These are phyloP conservation scores for Cruciata laevipes DNA, from an alignment of 257 asterid genomes.

Conservation along the genomic window DNA sequence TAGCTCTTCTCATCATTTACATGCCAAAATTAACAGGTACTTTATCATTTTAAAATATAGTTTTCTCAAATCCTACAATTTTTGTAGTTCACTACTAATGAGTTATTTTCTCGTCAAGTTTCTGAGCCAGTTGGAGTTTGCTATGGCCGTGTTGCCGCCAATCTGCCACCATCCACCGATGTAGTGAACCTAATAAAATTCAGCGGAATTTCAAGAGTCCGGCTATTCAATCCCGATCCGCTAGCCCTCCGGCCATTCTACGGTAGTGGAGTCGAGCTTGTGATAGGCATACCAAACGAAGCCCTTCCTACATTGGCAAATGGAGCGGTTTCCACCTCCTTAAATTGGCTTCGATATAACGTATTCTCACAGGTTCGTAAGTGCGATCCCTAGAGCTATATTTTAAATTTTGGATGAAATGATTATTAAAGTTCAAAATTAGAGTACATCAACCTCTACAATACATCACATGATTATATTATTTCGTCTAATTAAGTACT, in stretches of 20 bases:
- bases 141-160: conserved; percentile 49
- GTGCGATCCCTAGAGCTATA: not conserved
- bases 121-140: conserved; percentile 66
- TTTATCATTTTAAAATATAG: too few species aligned
- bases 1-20: not conserved
- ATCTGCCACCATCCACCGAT: conserved; percentile 44
- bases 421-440: too few species aligned
- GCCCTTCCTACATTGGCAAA: conserved; percentile 56
- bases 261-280: conserved; percentile 46
- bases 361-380: conserved; percentile 33
- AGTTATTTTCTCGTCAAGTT: conserved; percentile 6
- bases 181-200: conserved; percentile 39
- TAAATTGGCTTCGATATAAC: conserved; percentile 47
- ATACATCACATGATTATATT: too few species aligned
- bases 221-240: conserved; percentile 56
- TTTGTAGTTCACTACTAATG: not conserved
- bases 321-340: conserved; percentile 28
- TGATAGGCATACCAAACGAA: conserved; percentile 64
- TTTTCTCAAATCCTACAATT: not conserved
- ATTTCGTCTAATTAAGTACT: too few species aligned
- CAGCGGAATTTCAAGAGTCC: conserved; percentile 41
- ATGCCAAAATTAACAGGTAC: conserved; percentile 10
- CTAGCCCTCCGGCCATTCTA: conserved; percentile 39
- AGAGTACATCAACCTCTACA: too few species aligned
- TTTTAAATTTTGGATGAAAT: too few species aligned